These are phyloP conservation scores for Pseudocercospora eumusae DNA, from an alignment of 2,329 filamentous ascomycete species.

Conservation along the genomic window DNA sequence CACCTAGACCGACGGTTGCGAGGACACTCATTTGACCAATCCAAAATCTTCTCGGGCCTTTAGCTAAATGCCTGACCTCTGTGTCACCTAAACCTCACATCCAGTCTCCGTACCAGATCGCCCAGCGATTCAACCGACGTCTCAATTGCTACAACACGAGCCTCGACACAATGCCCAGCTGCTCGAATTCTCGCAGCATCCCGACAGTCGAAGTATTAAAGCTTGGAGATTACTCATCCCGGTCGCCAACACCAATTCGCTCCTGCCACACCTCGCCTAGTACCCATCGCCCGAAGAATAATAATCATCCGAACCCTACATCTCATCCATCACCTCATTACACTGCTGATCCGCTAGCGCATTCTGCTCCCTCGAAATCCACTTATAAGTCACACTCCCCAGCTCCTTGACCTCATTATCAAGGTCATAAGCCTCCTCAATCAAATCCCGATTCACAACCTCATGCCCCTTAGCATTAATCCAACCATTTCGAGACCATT, in stretches of 20 bases:
- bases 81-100: background rate
- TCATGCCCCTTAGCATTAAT: conserved; percentile 10
- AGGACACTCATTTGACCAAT: background rate
- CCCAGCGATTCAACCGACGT: too few species aligned
- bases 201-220: background rate
- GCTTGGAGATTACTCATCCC: background rate
- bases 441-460: conserved; percentile 18
- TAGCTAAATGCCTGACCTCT: too few species aligned
- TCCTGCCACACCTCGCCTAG: background rate
- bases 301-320: background rate
- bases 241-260: too few species aligned
- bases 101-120: background rate
- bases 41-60: background rate
- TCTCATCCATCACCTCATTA: background rate
- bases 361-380: conserved; percentile 16
- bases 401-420: conserved; percentile 6
- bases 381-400: conserved; percentile 17
- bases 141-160: background rate
- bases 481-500: conserved; percentile 18
- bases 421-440: conserved; percentile 11
- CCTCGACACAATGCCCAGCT: background rate
- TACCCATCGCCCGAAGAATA: background rate
- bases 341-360: conserved; percentile 3
- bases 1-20: background rate
- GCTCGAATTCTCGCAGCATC: background rate